These are phyloP conservation scores for Neophaeococcomyces mojaviensis DNA, from an alignment of 2,329 filamentous ascomycete genomes.

Conservation along the genomic window DNA sequence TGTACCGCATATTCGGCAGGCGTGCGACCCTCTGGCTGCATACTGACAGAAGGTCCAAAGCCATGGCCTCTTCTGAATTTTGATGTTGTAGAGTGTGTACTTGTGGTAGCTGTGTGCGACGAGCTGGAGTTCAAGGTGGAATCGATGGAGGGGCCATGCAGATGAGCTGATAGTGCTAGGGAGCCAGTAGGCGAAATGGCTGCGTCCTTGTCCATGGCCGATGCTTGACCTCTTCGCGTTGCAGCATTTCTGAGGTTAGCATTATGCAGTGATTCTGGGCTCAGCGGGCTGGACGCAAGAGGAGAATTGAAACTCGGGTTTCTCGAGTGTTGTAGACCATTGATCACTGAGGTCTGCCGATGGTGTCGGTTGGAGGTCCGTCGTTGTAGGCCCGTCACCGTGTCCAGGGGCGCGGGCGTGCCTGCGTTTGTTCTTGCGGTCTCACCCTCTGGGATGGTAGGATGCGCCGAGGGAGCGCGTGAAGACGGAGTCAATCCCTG, in stretches of 20 bases:
- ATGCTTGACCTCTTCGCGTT: neutral
- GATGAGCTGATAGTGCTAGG: slow-evolving; percentile 18
- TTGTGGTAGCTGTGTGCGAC: slow-evolving; percentile 33
- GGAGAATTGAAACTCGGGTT: slow-evolving; percentile 81
- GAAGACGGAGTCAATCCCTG: slow-evolving; percentile 15
- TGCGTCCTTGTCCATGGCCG: slow-evolving; percentile 1
- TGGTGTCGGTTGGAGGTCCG: slow-evolving; percentile 62
- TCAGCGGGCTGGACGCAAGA: slow-evolving; percentile 66
- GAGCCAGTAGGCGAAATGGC: neutral
- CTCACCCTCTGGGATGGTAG: slow-evolving; percentile 8
- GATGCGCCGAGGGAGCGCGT: slow-evolving; percentile 17
- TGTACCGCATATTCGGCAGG: slow-evolving; percentile 97
- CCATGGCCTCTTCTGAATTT: slow-evolving; percentile 64
- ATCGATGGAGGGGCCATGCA: slow-evolving; percentile 28
- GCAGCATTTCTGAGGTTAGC: slow-evolving; percentile 10
- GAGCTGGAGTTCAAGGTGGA: slow-evolving; percentile 26
- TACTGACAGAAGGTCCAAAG: slow-evolving; percentile 69
- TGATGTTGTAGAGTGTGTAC: slow-evolving; percentile 51
- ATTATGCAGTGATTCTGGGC: slow-evolving; percentile 20
- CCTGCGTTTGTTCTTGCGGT: neutral
- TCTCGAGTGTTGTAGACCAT: slow-evolving; percentile 83
- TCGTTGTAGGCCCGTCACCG: slow-evolving; percentile 36
- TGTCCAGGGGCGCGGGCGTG: neutral
- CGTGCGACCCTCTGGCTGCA: slow-evolving; percentile 70
- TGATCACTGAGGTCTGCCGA: slow-evolving; percentile 91